These are phyloP conservation scores for Naganishia friedmannii DNA, from an alignment of 768 basidiomycete genomes.

Conservation along the genomic window DNA sequence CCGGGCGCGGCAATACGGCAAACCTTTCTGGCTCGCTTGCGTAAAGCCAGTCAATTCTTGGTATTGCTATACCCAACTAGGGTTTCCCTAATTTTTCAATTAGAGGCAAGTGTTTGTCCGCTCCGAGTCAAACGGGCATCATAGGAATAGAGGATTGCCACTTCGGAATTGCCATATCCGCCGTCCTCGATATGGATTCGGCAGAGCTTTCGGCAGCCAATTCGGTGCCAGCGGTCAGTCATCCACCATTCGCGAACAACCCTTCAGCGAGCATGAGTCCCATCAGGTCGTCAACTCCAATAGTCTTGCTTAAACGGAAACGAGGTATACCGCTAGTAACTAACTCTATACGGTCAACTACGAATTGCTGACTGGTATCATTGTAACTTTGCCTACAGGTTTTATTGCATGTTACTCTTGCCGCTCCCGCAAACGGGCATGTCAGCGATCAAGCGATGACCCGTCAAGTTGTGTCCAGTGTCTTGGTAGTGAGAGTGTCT, in stretches of 20 bases:
- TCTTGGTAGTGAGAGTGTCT: conserved; percentile 19
- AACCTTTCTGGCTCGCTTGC: too few relatives aligned
- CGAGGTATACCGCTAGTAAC: not conserved
- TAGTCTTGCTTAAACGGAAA: conserved; percentile 17
- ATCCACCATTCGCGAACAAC: not conserved
- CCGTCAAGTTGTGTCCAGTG: conserved; percentile 14
- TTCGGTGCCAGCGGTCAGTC: not conserved
- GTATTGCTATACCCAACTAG: not conserved
- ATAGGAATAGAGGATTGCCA: not conserved
- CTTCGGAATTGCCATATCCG: too few relatives aligned
- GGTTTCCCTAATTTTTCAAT: not conserved
- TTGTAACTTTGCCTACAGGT: not conserved
- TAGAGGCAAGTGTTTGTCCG: not conserved
- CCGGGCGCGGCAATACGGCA: too few relatives aligned
- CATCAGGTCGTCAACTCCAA: conserved; percentile 17
- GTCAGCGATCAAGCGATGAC: conserved; percentile 15
- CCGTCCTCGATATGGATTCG: conserved; percentile 9
- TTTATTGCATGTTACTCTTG: conserved; percentile 23
- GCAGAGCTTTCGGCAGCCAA: not conserved
- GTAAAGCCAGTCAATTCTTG: too few relatives aligned
- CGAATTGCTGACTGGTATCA: not conserved
- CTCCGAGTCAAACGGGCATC: not conserved
- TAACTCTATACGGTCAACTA: not conserved
- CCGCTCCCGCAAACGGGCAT: conserved; percentile 19
- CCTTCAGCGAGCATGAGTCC: conserved; percentile 4